Conservation (phyloP, 805 yeast genomes). For the Nakazawaea peltata region DNA sequence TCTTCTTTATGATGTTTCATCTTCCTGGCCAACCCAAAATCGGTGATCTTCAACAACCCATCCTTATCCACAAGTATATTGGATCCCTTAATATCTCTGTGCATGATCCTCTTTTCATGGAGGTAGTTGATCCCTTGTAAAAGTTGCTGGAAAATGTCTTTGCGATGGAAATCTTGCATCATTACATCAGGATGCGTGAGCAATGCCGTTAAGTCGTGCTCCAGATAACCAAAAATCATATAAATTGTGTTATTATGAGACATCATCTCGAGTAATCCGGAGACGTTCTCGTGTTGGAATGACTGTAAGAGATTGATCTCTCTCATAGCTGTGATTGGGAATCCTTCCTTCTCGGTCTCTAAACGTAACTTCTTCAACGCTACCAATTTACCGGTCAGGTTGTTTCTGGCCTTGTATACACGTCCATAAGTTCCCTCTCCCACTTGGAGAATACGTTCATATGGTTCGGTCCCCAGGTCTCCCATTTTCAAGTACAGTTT, state of each 20-base stretch:
- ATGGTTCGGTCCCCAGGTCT: conserved; percentile 29
- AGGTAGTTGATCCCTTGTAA: conserved; percentile 62
- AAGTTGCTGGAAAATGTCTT: conserved; percentile 57
- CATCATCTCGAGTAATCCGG: conserved; percentile 84
- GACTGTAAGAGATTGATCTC: conserved; percentile 83
- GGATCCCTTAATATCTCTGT: conserved; percentile 78
- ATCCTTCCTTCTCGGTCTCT: conserved; percentile 87
- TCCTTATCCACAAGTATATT: conserved; percentile 57
- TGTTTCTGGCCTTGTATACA: conserved; percentile 81
- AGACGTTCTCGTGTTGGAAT: conserved; percentile 74
- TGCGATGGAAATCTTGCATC: conserved; percentile 56
- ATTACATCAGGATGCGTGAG: conserved; percentile 65
- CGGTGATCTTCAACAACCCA: conserved; percentile 67
- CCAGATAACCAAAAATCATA: conserved; percentile 91
- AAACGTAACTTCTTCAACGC: conserved; percentile 81
- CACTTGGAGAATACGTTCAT: conserved; percentile 75
- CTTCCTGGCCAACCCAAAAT: conserved; percentile 74
- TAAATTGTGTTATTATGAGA: conserved; percentile 66
- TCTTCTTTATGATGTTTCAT: conserved; percentile 50
- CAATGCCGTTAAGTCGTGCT: conserved; percentile 87
- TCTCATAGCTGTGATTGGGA: conserved; percentile 91
- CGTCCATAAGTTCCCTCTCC: conserved; percentile 99
- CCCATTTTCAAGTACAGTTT: conserved; percentile 6
- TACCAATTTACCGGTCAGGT: conserved; percentile 59
- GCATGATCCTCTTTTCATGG: conserved; percentile 62